These are phyloP conservation scores for Yamadazyma philogaea DNA, from an alignment of 805 yeast species.

Conservation along the genomic window DNA sequence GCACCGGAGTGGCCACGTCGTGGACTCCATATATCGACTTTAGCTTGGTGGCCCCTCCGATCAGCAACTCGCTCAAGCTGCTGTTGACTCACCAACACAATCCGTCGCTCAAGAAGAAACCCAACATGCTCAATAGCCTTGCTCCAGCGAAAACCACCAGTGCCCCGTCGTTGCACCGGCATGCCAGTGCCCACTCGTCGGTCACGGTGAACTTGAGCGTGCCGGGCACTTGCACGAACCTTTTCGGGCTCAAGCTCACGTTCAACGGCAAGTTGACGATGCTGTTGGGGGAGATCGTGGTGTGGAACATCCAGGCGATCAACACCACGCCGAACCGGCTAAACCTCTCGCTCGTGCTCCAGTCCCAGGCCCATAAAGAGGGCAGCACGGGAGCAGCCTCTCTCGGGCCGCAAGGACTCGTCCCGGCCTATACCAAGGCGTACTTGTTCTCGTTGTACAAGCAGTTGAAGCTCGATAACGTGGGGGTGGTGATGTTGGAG, in stretches of 20 bases:
- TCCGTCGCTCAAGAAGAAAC: too few species aligned
- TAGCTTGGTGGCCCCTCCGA: conserved; percentile 36
- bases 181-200: conserved; percentile 18
- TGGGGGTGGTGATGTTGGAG: conserved; percentile 60
- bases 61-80: conserved; percentile 35
- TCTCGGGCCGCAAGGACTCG: neutral
- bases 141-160: neutral
- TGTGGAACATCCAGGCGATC: conserved; percentile 64
- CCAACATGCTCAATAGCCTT: conserved; percentile 4
- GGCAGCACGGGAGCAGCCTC: neutral
- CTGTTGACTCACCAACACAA: conserved; percentile 11
- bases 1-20: conserved; percentile 30
- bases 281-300: conserved; percentile 55
- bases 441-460: conserved; percentile 34
- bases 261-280: conserved; percentile 63
- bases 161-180: neutral
- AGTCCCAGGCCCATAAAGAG: conserved; percentile 18
- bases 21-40: conserved; percentile 43
- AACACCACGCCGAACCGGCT: conserved; percentile 54
- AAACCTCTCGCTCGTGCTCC: conserved; percentile 47
- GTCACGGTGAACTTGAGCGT: conserved; percentile 37
- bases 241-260: conserved; percentile 42
- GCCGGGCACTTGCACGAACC: conserved; percentile 14
- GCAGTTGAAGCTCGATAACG: conserved; percentile 36
- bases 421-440: conserved; percentile 8